Percentiles rank a stretch among this genome's conserved stretches.
phyloP scores from a whole-genome alignment of 345 rosid species.

The Hevea brasiliensis region DNA sequence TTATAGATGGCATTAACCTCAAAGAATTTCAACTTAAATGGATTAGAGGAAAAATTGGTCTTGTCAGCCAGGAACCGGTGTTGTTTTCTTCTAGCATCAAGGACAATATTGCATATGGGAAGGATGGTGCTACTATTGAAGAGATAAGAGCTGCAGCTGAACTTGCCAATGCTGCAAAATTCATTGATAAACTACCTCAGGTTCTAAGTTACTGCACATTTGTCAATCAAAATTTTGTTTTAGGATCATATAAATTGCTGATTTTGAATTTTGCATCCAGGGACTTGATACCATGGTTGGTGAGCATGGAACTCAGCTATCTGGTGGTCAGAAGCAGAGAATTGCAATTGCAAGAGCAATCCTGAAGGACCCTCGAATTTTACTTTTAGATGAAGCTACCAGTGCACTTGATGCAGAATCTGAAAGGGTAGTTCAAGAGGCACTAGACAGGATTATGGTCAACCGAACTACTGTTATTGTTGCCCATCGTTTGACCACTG shows the following conservation, averaged over 20 bases:
- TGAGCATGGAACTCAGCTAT: slow-evolving; percentile 88
- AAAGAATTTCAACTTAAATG: slow-evolving; percentile 43
- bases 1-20: slow-evolving; percentile 42
- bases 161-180: slow-evolving; percentile 48
- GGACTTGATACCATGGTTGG: slow-evolving; percentile 91
- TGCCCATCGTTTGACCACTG: slow-evolving; percentile 48
- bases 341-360: slow-evolving; percentile 47
- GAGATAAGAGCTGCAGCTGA: slow-evolving; percentile 42
- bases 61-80: slow-evolving; percentile 53
- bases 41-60: slow-evolving; percentile 46
- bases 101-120: slow-evolving; percentile 46
- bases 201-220: slow-evolving; percentile 5
- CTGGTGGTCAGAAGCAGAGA: slow-evolving; percentile 94
- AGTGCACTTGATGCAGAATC: slow-evolving; percentile 54
- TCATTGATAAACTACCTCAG: slow-evolving; percentile 45
- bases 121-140: slow-evolving; percentile 39
- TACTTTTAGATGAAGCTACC: slow-evolving; percentile 53
- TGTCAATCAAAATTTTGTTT: background rate
- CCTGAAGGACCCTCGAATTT: slow-evolving; percentile 42
- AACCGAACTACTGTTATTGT: slow-evolving; percentile 49
- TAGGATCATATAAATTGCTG: background rate
- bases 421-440: slow-evolving; percentile 49
- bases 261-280: slow-evolving; percentile 19
- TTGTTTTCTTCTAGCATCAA: slow-evolving; percentile 41
- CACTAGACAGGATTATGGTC: slow-evolving; percentile 44